phyloP scores from a whole-genome alignment of 805 yeast species.

The Starmerella apis region DNA sequence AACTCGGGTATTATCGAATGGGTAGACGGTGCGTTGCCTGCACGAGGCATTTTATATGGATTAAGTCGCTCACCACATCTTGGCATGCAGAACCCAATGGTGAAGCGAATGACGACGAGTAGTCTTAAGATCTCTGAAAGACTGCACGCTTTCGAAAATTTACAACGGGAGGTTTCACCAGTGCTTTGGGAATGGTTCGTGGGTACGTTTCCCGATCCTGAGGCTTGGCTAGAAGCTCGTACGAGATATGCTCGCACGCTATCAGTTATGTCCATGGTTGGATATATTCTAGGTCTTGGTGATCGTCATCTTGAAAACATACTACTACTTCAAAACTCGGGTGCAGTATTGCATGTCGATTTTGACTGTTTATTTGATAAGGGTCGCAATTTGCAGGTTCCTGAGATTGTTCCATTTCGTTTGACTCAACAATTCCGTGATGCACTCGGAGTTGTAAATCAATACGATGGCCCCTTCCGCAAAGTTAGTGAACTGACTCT shows the following conservation, averaged over 20 bases:
- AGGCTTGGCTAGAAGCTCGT: slow-evolving; percentile 73
- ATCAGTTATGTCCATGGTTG: slow-evolving; percentile 97
- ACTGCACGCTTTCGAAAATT: slow-evolving; percentile 32
- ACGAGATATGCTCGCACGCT: slow-evolving; percentile 63
- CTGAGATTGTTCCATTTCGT: slow-evolving; percentile 92
- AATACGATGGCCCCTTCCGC: slow-evolving; percentile 83
- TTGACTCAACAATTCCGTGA: slow-evolving; percentile 79
- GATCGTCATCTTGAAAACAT: slow-evolving; percentile 95
- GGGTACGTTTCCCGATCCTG: slow-evolving; percentile 81
- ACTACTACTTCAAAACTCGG: slow-evolving; percentile 58
- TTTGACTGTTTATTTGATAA: slow-evolving; percentile 94
- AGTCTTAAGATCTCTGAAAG: slow-evolving; percentile 22
- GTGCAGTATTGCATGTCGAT: slow-evolving; percentile 84
- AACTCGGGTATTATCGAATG: slow-evolving; percentile 85
- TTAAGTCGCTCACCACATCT: slow-evolving; percentile 22
- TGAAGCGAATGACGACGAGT: slow-evolving; percentile 31
- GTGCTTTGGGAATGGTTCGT: slow-evolving; percentile 80
- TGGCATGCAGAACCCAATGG: slow-evolving; percentile 29
- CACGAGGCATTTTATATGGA: slow-evolving; percentile 48
- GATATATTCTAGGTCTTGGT: slow-evolving; percentile 86
- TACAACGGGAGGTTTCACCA: slow-evolving; percentile 32
- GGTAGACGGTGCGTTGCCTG: slow-evolving; percentile 65
- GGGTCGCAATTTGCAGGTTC: slow-evolving; percentile 50
- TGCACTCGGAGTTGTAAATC: slow-evolving; percentile 69
- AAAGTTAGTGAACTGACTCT: slow-evolving; percentile 77